A percentile compares a stretch with the other conserved stretches of the same genome.
These are phyloP conservation scores for Fennellomyces sp. DNA, from an alignment of 371 early-diverging fungal species.

Conservation along the genomic window DNA sequence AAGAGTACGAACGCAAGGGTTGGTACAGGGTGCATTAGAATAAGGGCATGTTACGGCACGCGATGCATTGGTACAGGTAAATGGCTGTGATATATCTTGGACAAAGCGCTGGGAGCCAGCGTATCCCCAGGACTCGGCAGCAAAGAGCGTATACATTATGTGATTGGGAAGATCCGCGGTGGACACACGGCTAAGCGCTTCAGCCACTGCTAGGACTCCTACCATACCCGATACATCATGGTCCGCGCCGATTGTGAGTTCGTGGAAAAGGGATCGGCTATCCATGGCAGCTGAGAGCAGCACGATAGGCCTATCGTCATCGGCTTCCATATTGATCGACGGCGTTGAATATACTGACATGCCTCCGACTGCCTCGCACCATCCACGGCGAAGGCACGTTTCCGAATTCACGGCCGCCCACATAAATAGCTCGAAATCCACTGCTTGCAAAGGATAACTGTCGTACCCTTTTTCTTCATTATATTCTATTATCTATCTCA, in stretches of 20 bases:
- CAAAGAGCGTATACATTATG: slow-evolving; percentile 75
- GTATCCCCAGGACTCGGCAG: slow-evolving; percentile 78
- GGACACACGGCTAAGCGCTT: slow-evolving; percentile 66
- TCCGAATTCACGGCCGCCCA: slow-evolving; percentile 69
- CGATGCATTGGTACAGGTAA: slow-evolving; percentile 61
- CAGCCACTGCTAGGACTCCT: slow-evolving; percentile 68
- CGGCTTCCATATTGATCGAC: slow-evolving; percentile 48
- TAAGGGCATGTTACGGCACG: slow-evolving; percentile 49
- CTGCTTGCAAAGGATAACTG: slow-evolving; percentile 66
- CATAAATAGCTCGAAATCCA: slow-evolving; percentile 76
- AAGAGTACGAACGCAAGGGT: slow-evolving; percentile 64
- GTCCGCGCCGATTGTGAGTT: slow-evolving; percentile 57
- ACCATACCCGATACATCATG: slow-evolving; percentile 64
- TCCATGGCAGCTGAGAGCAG: slow-evolving; percentile 71
- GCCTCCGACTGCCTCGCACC: slow-evolving; percentile 77
- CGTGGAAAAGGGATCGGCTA: slow-evolving; percentile 70
- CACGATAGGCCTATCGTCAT: slow-evolving; percentile 67
- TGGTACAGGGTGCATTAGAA: slow-evolving; percentile 52
- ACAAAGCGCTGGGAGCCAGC: slow-evolving; percentile 85
- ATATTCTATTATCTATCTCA: slow-evolving; percentile 45
- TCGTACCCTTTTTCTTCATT: slow-evolving; percentile 53
- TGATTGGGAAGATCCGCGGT: slow-evolving; percentile 56
- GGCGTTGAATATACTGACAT: slow-evolving; percentile 74
- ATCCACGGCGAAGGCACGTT: slow-evolving; percentile 72
- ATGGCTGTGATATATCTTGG: slow-evolving; percentile 62